phyloP scores from a whole-genome alignment of 768 basidiomycete genomes.

The Boletus speciosus region DNA sequence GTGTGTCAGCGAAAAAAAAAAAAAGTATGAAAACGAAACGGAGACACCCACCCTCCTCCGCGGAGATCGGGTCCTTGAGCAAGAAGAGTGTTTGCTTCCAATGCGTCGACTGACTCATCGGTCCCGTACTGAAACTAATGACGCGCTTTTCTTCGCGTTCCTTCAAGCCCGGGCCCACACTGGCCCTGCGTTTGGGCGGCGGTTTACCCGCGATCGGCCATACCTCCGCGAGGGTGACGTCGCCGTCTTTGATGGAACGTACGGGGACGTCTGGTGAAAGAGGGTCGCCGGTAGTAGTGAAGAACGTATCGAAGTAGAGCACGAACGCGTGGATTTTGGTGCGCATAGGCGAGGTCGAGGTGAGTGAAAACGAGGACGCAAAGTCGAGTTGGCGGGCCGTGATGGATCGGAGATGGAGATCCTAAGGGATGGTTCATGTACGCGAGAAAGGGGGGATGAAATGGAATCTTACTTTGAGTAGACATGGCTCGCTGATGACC shows the following conservation, averaged over 20 bases:
- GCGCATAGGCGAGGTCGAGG: constrained; percentile 55
- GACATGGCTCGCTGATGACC: constrained; percentile 57
- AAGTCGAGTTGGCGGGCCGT: constrained; percentile 77
- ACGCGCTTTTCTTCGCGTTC: constrained; percentile 39
- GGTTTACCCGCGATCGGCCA: constrained; percentile 75
- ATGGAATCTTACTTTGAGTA: constrained; percentile 56
- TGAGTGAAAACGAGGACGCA: constrained; percentile 67
- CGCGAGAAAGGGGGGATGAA: not conserved
- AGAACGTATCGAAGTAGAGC: constrained; percentile 95
- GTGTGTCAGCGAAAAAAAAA: not conserved
- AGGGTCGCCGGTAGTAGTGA: constrained; percentile 57
- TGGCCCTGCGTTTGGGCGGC: constrained; percentile 56
- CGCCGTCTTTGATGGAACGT: constrained; percentile 56
- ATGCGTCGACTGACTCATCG: constrained; percentile 82
- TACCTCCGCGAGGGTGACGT: constrained; percentile 63
- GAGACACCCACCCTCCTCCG: constrained; percentile 59
- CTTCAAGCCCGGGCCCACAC: constrained; percentile 42
- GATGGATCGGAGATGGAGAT: constrained; percentile 66
- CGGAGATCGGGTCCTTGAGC: constrained; percentile 71
- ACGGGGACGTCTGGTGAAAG: constrained; percentile 52
- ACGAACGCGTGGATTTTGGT: constrained; percentile 76
- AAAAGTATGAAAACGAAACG: not conserved
- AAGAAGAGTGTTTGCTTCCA: constrained; percentile 97
- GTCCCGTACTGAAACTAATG: constrained; percentile 88
- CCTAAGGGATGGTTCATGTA: constrained; percentile 41